Conservation (phyloP, 805 yeast species). For the Lipomyces kockii region DNA sequence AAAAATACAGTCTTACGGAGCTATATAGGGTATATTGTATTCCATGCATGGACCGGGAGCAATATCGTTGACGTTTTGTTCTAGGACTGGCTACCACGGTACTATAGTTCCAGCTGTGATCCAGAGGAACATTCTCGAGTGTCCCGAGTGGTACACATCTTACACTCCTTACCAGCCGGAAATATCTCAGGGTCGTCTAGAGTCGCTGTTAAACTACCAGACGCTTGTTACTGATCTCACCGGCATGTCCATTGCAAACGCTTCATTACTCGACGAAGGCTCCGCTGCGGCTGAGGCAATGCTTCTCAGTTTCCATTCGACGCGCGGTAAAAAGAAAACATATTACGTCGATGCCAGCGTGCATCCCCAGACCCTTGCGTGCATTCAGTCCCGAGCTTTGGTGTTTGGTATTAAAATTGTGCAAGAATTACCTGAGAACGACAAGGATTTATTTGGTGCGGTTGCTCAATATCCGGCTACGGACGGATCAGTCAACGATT, state of each 20-base stretch:
- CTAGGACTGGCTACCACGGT: conserved; percentile 84
- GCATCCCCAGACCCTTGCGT: conserved; percentile 86
- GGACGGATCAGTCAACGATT: conserved; percentile 67
- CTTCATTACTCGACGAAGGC: conserved; percentile 93
- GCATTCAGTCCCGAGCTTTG: conserved; percentile 75
- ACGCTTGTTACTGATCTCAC: conserved; percentile 90
- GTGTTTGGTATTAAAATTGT: conserved; percentile 70
- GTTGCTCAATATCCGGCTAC: conserved; percentile 90
- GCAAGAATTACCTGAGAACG: conserved; percentile 55
- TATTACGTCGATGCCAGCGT: conserved; percentile 76
- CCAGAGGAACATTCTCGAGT: conserved; percentile 87
- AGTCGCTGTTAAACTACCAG: conserved; percentile 86
- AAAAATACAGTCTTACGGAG: conserved; percentile 76
- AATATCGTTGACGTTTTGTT: not conserved
- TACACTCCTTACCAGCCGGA: conserved; percentile 99
- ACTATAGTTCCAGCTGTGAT: conserved; percentile 89
- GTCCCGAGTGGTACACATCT: conserved; percentile 98
- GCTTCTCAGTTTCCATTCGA: conserved; percentile 73
- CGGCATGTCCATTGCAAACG: conserved; percentile 92
- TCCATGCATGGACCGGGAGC: not conserved
- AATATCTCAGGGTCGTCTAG: conserved; percentile 94
- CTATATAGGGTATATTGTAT: conserved; percentile 64
- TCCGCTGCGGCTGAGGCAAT: conserved; percentile 98
- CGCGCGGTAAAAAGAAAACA: conserved; percentile 66
- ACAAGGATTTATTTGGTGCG: conserved; percentile 68